A percentile compares a stretch with the other conserved stretches of the same genome.
Evolutionary conservation across 129 eudicot species (phyloP).

Genomic region (Heracleum sosnowskyi): DNA sequence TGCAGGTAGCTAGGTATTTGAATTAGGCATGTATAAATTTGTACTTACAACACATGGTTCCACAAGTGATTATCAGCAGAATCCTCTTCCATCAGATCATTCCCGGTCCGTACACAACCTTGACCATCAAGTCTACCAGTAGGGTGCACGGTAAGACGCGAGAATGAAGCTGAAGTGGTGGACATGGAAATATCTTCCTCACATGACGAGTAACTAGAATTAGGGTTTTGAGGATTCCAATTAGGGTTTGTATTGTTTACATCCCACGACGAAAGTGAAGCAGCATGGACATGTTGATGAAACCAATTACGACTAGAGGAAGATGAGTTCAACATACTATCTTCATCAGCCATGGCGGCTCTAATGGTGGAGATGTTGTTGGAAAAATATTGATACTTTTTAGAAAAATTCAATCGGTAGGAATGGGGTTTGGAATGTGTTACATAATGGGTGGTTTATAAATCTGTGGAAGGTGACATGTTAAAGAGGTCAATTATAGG

Average conservation of each 20-base stretch:
- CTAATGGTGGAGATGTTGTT: constrained; percentile 18
- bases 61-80: constrained; percentile 51
- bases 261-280: constrained; percentile 36
- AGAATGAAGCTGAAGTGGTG: constrained; percentile 14
- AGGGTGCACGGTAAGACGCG: neutral
- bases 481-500: constrained; percentile 11
- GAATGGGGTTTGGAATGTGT: constrained; percentile 21
- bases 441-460: constrained; percentile 6
- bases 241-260: constrained; percentile 18
- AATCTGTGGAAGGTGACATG: neutral
- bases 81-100: constrained; percentile 32
- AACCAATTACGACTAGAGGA: constrained; percentile 40
- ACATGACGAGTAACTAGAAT: constrained; percentile 35
- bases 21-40: too few relatives aligned
- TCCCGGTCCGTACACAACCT: neutral
- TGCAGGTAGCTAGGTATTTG: too few relatives aligned
- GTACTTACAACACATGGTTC: constrained; percentile 53
- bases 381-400: neutral
- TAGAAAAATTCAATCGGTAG: neutral
- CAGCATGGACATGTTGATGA: constrained; percentile 27
- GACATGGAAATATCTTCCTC: constrained; percentile 44
- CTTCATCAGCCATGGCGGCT: constrained; percentile 36
- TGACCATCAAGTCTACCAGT: neutral
- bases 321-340: constrained; percentile 37
- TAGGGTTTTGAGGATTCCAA: constrained; percentile 24